phyloP scores from a whole-genome alignment of 176 grass and related monocot species.

The Carex pumila region DNA sequence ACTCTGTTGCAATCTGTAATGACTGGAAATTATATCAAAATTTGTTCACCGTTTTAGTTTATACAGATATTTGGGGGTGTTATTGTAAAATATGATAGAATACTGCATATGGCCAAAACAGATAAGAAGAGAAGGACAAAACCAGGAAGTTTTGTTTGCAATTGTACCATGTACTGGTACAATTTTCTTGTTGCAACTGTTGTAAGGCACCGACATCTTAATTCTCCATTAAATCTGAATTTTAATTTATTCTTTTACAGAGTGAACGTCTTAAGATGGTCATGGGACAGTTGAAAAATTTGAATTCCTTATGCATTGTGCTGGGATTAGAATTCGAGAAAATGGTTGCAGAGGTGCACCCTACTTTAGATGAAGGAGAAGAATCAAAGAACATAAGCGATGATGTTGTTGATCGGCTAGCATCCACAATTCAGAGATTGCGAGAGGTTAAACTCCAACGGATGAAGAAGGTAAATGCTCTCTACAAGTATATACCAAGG shows the following conservation, averaged over 20 bases:
- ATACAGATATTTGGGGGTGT: not conserved
- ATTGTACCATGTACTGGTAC: not conserved
- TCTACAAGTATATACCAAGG: not conserved
- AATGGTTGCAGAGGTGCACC: slow-evolving; percentile 59
- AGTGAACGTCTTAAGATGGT: slow-evolving; percentile 63
- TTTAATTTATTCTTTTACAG: slow-evolving; percentile 36
- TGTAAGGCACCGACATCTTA: not conserved
- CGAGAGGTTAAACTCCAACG: slow-evolving; percentile 67
- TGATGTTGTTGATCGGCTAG: slow-evolving; percentile 49
- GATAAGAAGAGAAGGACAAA: not conserved
- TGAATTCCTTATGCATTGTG: slow-evolving; percentile 65
- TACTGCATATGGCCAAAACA: too few relatives aligned
- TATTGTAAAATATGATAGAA: not conserved
- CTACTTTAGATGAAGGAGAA: slow-evolving; percentile 59
- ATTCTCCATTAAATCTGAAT: slow-evolving; percentile 2
- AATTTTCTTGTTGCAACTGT: not conserved
- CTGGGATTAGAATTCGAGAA: slow-evolving; percentile 70
- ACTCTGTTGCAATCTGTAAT: not conserved
- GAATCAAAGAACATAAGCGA: slow-evolving; percentile 77
- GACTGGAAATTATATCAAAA: not conserved
- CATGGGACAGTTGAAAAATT: slow-evolving; percentile 50
- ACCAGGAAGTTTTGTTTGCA: not conserved
- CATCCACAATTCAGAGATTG: slow-evolving; percentile 39
- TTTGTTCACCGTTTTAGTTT: not conserved
- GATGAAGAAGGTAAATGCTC: slow-evolving; percentile 66